Evolutionary conservation across 2,329 filamentous ascomycete genomes (phyloP), one percentile per base, ranked within the genome.

Genomic region (Penicillium sp.): DNA sequence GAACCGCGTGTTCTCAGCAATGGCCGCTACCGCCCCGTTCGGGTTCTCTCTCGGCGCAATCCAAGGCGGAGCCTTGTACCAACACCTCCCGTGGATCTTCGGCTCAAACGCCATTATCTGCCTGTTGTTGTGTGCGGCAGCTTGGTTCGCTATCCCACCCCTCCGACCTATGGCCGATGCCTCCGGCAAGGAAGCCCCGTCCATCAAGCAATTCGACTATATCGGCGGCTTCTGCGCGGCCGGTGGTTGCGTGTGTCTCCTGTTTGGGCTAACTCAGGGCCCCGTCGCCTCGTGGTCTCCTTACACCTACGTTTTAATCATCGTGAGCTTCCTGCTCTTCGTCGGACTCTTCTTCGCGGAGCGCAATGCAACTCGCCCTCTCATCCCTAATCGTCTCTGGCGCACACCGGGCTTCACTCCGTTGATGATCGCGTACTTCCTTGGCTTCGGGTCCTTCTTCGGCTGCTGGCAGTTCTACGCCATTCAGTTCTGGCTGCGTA

Each of bases 251-350:
- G 74, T 83, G 3, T 73, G 82, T n/a, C 73, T 84, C 60, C 82
- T 84, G 53, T 80, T 84, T 49, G 79, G 80, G 0, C 80, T 80
- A 69, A 84, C 83, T 38, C 79, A 82, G 61, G 79, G 78, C 3
- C 75, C 77, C 0, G 72, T 78, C 1, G 76, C 77, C 5, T 74
- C 77, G 0, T 82, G 80, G 80, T 60, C 73, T 4, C 68, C 77
- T 0, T 82, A 82, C 62, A 76, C 80, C 15, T 78, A 76, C 58
- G 70, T 75, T 1, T 60, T 77, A 8, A 71, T 82, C 1, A 75
- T 80, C 25, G 55, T 82, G 3, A 79, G 79, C 4, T 45, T 80
- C n/a, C 50, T 80, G 0, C 67, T 80, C 16, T 64, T 81, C 21
- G 65, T 70, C 4, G 68, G 72, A 1, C 79, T 82, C 57, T 75